Evolutionary conservation across 2,329 filamentous ascomycete genomes (phyloP), one percentile per base, ranked within the genome.

Genomic region (Chaetothyriales sp.): DNA sequence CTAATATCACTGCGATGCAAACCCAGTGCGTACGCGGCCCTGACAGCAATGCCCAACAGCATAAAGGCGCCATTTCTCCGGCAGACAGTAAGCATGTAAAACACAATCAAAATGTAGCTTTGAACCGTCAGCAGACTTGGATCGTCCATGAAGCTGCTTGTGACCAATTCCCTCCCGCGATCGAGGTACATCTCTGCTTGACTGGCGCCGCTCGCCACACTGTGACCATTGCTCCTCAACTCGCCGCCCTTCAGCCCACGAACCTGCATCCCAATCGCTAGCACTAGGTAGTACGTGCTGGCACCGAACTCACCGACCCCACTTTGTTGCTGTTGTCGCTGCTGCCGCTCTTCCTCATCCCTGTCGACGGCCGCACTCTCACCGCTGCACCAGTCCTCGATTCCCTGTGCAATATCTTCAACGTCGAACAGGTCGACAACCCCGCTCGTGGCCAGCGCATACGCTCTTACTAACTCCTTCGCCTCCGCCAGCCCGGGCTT

Each of bases 41-140:
- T 69, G 19, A 74, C 66, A n/a, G 74, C 73, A 50, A 76, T 66
- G 53, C 73, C 73, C 18, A 77, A 69, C 47, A 75, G 73, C 58
- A 76, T 68, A 51, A 74, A 77, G 5, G 74, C 73, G 1, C 72
- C 74, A 53, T 77, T 77, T 9, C 73, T 71, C 44, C 75, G 70
- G 51, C 71, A 75, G 9, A 71, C 71, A 25, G 73, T 66, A 2
- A 77, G 65, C 72, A 77, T 73, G 57, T 72, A 77, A 55, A 76
- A 69, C 0, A 73, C 70, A n/a, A 77, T 68, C 15, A 76, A 58
- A 5, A 72, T 65, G 57, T 76, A 76, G 1, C 73, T 73, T 57
- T 76, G 73, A 2, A 77, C 73, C 0, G 73, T 75, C 46, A 70
- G 64, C 2, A 75, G 66, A 50, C 71, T 75, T 50, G 74, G 73